phyloP scores from a whole-genome alignment of 2,329 filamentous ascomycete species.

The Neonectria faginata region DNA sequence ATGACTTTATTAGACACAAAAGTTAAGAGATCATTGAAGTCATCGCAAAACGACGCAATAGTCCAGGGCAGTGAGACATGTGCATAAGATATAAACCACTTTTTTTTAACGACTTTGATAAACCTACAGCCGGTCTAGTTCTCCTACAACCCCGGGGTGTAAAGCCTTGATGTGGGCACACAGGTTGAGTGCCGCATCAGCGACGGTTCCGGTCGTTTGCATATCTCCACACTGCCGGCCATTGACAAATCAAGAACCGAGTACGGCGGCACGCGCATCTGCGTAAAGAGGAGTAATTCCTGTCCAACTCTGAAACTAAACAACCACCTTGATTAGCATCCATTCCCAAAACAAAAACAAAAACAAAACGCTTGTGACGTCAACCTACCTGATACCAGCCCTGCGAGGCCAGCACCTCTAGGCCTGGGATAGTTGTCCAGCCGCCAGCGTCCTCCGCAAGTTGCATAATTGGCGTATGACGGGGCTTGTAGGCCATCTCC shows the following conservation, averaged over 20 bases:
- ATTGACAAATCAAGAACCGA: constrained; percentile 49
- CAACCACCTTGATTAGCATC: constrained; percentile 33
- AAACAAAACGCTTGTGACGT: neutral
- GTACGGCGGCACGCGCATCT: constrained; percentile 72
- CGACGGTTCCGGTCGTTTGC: neutral
- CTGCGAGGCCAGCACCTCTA: constrained; percentile 91
- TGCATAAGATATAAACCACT: too few species aligned
- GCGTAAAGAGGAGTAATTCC: constrained; percentile 80
- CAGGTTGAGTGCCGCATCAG: neutral
- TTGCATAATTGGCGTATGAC: constrained; percentile 85
- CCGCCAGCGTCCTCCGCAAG: constrained; percentile 77
- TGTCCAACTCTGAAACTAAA: constrained; percentile 84
- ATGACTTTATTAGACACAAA: too few species aligned
- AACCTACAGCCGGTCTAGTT: neutral
- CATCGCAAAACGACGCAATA: too few species aligned
- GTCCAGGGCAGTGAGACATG: too few species aligned
- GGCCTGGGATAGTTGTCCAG: constrained; percentile 86
- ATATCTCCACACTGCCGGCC: constrained; percentile 16
- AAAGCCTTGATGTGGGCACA: neutral
- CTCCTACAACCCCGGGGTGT: neutral
- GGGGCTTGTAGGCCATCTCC: constrained; percentile 97
- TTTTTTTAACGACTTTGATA: neutral
- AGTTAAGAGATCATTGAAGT: too few species aligned
- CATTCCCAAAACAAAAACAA: neutral
- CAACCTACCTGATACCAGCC: constrained; percentile 83